These are phyloP conservation scores for Goffeauzyma gilvescens DNA, from an alignment of 768 basidiomycete species.

Conservation along the genomic window DNA sequence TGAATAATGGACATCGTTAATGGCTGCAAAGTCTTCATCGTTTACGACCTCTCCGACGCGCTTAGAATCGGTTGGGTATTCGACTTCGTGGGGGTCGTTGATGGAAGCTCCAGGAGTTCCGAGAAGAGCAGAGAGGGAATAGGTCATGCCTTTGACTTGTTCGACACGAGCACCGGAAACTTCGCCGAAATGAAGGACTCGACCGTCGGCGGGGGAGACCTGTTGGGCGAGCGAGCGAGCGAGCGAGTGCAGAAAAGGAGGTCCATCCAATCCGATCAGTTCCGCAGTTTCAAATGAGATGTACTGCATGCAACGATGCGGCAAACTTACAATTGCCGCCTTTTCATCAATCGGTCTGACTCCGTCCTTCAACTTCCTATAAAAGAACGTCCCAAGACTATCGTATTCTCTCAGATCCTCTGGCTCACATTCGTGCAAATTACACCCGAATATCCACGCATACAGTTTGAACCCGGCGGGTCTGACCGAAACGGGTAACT, in stretches of 20 bases:
- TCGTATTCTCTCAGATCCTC: conserved; percentile 58
- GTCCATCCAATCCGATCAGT: no score
- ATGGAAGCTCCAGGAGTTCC: conserved; percentile 37
- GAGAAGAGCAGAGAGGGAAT: conserved; percentile 81
- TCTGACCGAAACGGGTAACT: conserved; percentile 87
- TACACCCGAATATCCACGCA: conserved; percentile 73
- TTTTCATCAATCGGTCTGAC: conserved; percentile 54
- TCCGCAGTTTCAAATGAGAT: no score
- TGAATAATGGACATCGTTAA: conserved; percentile 91
- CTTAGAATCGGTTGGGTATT: conserved; percentile 4
- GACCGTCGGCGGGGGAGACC: conserved; percentile 91
- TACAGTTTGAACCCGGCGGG: conserved; percentile 74
- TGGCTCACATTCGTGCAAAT: conserved; percentile 74
- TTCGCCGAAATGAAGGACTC: conserved; percentile 73
- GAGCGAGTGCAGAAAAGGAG: not conserved
- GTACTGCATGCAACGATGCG: no score
- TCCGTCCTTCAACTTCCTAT: conserved; percentile 64
- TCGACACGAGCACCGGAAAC: conserved; percentile 64
- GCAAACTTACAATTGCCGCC: conserved; percentile 46
- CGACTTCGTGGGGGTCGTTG: not conserved
- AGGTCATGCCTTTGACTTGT: conserved; percentile 94
- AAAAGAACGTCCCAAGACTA: conserved; percentile 90
- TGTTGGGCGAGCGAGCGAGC: conserved; percentile 19
- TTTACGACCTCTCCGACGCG: no score
- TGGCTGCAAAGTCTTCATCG: conserved; percentile 79